Base-by-base conservation (phyloP, 305 asterid genomes). In the Solanum aculeatissimum region DNA sequence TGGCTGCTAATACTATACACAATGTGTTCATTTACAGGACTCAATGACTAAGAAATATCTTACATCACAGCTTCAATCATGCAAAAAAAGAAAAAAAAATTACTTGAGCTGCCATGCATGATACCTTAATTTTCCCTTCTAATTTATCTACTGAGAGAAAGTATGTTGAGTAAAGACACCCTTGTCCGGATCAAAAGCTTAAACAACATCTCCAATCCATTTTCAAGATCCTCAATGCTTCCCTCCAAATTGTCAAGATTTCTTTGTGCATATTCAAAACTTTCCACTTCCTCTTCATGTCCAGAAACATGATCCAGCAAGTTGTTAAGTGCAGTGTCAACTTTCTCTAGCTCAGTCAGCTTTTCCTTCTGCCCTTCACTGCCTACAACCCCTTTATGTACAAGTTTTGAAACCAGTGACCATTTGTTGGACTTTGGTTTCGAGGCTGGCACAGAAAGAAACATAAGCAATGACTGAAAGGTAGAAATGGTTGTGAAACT, bases 141-240 rank as follows among this genome's bases (percentile, higher is more conserved):
- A 60, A 18, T 42, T n/a, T 51, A 65, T 82, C 85, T 83, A 85
- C 14, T 55, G 83, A 53, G 82, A 15, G 92, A 86, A 54, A 83
- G 68, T 3, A 84, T 72, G 62, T 89, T 89, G n/a, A 87, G 90
- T 43, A 89, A 87, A 51, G 89, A 84, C 32, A 85, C 89, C 85
- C 92, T 87, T 40, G 84, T 79, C 1, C 87, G 83, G 47, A 89
- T 87, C 84, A 89, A 74, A 63, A 83, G 85, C 57, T 85, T 87
- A 71, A 89, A 87, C 77, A 83, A 49, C 54, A 42, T 38, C 69
- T 87, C 91, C 42, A 89, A 81, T 14, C 78, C 81, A 84, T 71
- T 82, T 75, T 89, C 92, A 71, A 89, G 75, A 21, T 63, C 77
- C 84, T 85, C 89, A 66, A 83, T 65, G 19, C 66, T 60, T 15